These are phyloP conservation scores for Amaranthus palmeri DNA, from an alignment of 148 eudicot species.

Conservation along the genomic window DNA sequence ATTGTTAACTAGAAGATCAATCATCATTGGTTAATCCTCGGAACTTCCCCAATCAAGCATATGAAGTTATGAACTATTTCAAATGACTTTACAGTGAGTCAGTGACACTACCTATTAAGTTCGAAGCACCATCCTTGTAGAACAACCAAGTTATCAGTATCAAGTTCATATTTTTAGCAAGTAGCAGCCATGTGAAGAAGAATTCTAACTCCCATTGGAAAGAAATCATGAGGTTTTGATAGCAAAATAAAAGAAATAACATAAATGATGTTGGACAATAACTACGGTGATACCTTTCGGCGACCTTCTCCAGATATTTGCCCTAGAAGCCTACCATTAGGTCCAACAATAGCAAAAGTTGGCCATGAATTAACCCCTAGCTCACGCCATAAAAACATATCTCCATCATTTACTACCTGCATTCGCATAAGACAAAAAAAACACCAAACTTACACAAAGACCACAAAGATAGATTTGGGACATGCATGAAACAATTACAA, in stretches of 20 bases:
- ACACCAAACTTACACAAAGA: background rate
- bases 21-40: background rate
- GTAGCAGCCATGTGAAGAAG: background rate
- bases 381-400: slow-evolving; percentile 94
- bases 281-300: slow-evolving; percentile 53
- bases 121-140: background rate
- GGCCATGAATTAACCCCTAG: slow-evolving; percentile 97
- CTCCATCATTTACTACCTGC: slow-evolving; percentile 98
- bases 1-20: background rate
- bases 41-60: background rate
- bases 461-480: background rate
- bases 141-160: background rate
- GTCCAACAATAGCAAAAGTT: slow-evolving; percentile 80
- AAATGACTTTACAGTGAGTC: background rate
- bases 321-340: slow-evolving; percentile 79
- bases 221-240: background rate
- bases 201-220: background rate
- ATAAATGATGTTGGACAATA: too few relatives aligned
- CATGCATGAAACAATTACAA: background rate
- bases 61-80: background rate
- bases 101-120: background rate
- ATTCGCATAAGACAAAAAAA: slow-evolving; percentile 7
- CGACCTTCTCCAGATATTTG: slow-evolving; percentile 94
- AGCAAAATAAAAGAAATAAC: background rate
- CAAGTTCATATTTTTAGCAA: background rate